Evolutionary conservation across 371 early-diverging fungal genomes (phyloP), one percentile per base, ranked within the genome.

Genomic region (Rhizomucor pusillus): DNA sequence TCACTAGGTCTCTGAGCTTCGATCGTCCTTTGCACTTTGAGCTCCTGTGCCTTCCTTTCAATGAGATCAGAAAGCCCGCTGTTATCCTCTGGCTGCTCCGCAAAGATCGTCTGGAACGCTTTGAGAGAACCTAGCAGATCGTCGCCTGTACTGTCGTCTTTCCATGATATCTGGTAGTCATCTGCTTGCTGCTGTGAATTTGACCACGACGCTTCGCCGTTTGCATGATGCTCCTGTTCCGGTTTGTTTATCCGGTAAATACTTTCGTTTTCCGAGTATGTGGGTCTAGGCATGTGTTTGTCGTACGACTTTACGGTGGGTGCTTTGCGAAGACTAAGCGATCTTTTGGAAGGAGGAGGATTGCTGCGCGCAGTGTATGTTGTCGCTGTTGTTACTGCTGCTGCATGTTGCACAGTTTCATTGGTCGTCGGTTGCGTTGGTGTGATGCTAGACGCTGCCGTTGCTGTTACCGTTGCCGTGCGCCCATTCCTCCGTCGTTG

Each of bases 131-230:
- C 58, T 0, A 73, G 43, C 9, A 77, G 25, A 53, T 77, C 74
- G 41, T 77, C 66, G 10, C 75, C 73, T 20, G 62, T 70, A 5
- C 49, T 57, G 16, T 74, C 75, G 24, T 77, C 73, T 29, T 70
- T 72, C 78, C 78, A 78, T 16, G 75, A 72, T 11, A 74, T 77
- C 20, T 64, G 34, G 40, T 74, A 77, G 10, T 56, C 54, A 24
- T 72, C 73, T 2, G 55, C 44, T 13, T 55, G 40, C 2, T 39
- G 36, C 12, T 53, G 41, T 47, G 44, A 22, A 48, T 36, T 36
- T 4, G 41, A 3, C 14, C 16, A 20, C 33, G 6, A 36, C 44
- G 47, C 43, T 11, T 35, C 13, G 5, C 40, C 16, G 13, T n/a
- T 20, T 29, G 7, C 7, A 7, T 7, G 29, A 29, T 29, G 29